A percentile compares a stretch with the other conserved stretches of the same genome.
Evolutionary conservation across 441 rosid species (phyloP).

Genomic region (Geranium incanum): DNA sequence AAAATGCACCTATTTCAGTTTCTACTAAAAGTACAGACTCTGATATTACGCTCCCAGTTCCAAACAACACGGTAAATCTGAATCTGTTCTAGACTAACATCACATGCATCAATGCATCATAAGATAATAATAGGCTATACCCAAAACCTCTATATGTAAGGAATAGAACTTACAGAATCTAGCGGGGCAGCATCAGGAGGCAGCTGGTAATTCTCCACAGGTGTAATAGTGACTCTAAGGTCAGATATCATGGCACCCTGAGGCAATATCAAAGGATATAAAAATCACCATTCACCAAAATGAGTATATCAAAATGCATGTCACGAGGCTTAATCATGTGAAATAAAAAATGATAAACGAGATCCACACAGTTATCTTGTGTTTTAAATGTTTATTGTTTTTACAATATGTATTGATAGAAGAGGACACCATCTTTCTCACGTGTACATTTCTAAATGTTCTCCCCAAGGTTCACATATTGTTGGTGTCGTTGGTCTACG

Average conservation of each 20-base stretch:
- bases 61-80: not conserved
- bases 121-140: too few relatives aligned
- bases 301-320: not conserved
- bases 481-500: not conserved
- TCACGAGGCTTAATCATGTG: not conserved
- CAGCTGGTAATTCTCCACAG: constrained; percentile 47
- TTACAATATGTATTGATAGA: too few relatives aligned
- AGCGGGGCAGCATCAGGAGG: constrained; percentile 47
- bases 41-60: not conserved
- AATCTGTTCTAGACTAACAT: not conserved
- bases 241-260: constrained; percentile 72
- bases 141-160: not conserved
- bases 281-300: not conserved
- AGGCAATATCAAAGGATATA: constrained; percentile 1
- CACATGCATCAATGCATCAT: too few relatives aligned
- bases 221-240: constrained; percentile 47
- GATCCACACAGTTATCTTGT: not conserved
- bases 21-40: not conserved
- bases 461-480: not conserved
- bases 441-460: too few relatives aligned
- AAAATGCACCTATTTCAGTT: not conserved
- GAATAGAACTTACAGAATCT: constrained; percentile 30
- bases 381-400: not conserved
- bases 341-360: not conserved
- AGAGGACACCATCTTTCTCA: too few relatives aligned